Percentiles rank a stretch among this genome's conserved stretches.
These are phyloP conservation scores for Aspergillus phoenicis DNA, from an alignment of 2,329 filamentous ascomycete species.

Conservation along the genomic window DNA sequence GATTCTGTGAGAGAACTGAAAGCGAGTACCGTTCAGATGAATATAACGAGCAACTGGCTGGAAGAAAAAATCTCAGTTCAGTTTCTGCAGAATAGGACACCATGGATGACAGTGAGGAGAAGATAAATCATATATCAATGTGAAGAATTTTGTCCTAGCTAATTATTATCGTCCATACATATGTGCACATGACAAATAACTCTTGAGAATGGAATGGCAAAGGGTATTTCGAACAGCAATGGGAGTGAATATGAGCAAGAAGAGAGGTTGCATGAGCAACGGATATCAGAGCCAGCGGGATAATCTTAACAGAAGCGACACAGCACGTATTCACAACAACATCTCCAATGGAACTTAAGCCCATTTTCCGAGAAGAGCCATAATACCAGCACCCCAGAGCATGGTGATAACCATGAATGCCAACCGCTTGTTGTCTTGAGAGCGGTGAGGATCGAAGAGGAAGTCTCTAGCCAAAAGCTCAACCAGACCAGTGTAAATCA, in stretches of 20 bases:
- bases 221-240: background rate
- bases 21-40: too few relatives aligned
- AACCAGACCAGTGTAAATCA: conserved; percentile 17
- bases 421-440: conserved; percentile 28
- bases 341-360: conserved; percentile 32
- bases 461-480: conserved; percentile 18
- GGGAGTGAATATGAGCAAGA: background rate
- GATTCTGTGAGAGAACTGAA: background rate
- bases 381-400: conserved; percentile 48
- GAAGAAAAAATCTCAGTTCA: background rate
- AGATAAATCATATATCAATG: background rate
- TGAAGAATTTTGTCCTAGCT: background rate
- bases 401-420: conserved; percentile 48
- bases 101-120: too few relatives aligned
- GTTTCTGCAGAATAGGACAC: background rate
- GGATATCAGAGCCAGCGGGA: background rate
- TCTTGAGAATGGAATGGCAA: background rate
- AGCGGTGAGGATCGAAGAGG: conserved; percentile 18
- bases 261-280: background rate
- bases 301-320: background rate
- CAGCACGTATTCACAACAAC: background rate
- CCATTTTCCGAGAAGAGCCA: conserved; percentile 57
- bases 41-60: too few relatives aligned
- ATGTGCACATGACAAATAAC: background rate
- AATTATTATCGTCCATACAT: background rate